A percentile compares a stretch with the other conserved stretches of the same genome.
Evolutionary conservation across 768 basidiomycete genomes (phyloP).

Genomic region (Coprinopsis sp.): DNA sequence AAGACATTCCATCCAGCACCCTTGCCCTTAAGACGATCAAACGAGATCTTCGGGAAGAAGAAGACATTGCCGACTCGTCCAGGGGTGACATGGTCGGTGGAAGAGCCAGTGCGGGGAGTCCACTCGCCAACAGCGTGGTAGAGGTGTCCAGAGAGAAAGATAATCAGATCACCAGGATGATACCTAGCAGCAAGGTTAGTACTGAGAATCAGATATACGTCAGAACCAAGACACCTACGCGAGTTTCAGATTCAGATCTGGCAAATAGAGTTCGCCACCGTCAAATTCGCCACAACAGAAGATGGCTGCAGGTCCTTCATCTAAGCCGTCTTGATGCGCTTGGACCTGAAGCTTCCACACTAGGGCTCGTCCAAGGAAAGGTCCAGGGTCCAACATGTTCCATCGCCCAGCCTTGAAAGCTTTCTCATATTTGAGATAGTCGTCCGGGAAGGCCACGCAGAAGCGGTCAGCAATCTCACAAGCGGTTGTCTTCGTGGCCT

Average conservation of each 20-base stretch:
- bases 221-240: constrained; percentile 10
- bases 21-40: constrained; percentile 3
- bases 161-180: constrained; percentile 12
- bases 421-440: constrained; percentile 7
- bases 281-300: constrained; percentile 13
- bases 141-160: constrained; percentile 13
- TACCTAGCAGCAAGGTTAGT: constrained; percentile 10
- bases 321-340: too few relatives aligned
- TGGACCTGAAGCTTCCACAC: constrained; percentile 18
- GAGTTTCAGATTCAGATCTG: constrained; percentile 14
- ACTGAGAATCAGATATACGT: not conserved
- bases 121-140: constrained; percentile 13
- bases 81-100: constrained; percentile 6
- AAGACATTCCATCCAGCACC: not conserved
- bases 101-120: not conserved
- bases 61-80: constrained; percentile 14
- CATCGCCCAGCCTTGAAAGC: constrained; percentile 14
- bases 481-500: constrained; percentile 2
- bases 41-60: constrained; percentile 15
- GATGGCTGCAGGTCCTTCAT: constrained; percentile 16
- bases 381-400: constrained; percentile 13
- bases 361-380: constrained; percentile 15
- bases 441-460: constrained; percentile 10
- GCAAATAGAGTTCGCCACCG: constrained; percentile 17
- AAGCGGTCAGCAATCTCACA: constrained; percentile 1